Base-by-base conservation (phyloP, 192 early-diverging fungal species). In the Backusella macrospora region DNA sequence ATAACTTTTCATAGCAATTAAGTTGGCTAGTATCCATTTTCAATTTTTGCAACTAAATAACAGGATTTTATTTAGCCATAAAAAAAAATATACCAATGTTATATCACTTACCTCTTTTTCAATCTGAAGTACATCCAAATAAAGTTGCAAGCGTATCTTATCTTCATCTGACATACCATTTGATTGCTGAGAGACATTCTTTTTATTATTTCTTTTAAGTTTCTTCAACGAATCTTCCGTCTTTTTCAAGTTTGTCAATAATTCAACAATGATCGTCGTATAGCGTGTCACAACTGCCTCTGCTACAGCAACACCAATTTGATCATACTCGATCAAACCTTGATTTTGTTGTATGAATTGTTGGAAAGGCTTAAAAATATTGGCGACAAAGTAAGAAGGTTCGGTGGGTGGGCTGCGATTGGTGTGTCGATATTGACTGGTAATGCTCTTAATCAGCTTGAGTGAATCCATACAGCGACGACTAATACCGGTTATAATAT, bases 91-190 rank as follows among this genome's bases (percentile, higher is more conserved):
- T n/a, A n/a, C n/a, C 9, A 23, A 55, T 23, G 3, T 12, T 72
- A 26, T 63, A 18, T 72, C 8, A 18, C 40, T 78, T 80, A 89
- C 88, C 81, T 90, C 86, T 29, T 73, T 69, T 15, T 81, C 85
- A 59, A 85, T 85, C 43, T 76, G 76, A 16, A 62, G 63, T 10
- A 87, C 86, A 76, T 90, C 88, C 37, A 90, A 74, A 37, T 79
- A 73, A 29, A 81, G 74, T 52, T 90, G 88, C 16, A 90, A 40
- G 6, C 85, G 77, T 71, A 88, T 84, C 45, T 89, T 90, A 69
- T 90, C 88, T 34, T 83, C 82, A 37, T 85, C 85, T 21, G 83
- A 79, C 80, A 89, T 76, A 12, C 62, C 18, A 23, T 71, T 73
- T 26, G 66, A 68, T 13, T 63, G 48, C 0, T 45, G 45, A 14